Base-by-base conservation (phyloP, 768 basidiomycete species). In the Termitomyces sp. region DNA sequence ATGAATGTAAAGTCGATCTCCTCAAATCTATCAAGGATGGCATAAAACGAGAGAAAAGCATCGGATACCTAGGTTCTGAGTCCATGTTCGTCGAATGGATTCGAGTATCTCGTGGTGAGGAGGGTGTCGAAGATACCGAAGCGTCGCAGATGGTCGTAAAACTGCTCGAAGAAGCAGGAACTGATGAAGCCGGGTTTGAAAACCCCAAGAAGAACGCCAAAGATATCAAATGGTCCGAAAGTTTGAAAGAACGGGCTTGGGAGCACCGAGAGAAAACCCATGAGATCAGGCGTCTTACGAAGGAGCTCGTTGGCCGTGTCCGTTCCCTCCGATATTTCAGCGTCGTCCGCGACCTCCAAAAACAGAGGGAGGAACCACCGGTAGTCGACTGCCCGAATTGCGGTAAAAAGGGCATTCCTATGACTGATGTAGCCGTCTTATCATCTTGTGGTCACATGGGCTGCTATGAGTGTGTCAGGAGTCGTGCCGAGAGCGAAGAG, bases 361-460 rank as follows among this genome's bases (percentile, higher is more conserved):
- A 83, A 66, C 86, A 90, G 65, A 75, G 77, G 28, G 85, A 85
- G 32, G 72, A 72, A 12, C 84, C 86, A 9, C 78, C 83, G 18
- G 72, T 75, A 30, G 77, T 89, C 40, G 70, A 78, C 9, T 93
- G 92, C 62, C 85, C 87, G 5, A 69, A 69, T 40, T 94, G 91
- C 63, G 74, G 73, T 30, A 76, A 78, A 48, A 72, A 80, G 48
- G 73, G 74, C 57, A 70, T 90, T 38, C 83, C 83, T 2, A 77
- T 87, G 61, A 73, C 77, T 10, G 88, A 94, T 54, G 77, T 92
- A 56, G 88, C 92, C 22, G 87, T 97, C 4, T 77, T 96, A 35
- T 95, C 94, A 5, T 93, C 92, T 22, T 98, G 94, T 63, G 94
- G 94, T 8, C 94, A 98, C 68, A 86, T 83, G 66, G 93, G 94